Base-by-base conservation (phyloP, 148 eudicot genomes). In the Amaranthus hypochondriacus region DNA sequence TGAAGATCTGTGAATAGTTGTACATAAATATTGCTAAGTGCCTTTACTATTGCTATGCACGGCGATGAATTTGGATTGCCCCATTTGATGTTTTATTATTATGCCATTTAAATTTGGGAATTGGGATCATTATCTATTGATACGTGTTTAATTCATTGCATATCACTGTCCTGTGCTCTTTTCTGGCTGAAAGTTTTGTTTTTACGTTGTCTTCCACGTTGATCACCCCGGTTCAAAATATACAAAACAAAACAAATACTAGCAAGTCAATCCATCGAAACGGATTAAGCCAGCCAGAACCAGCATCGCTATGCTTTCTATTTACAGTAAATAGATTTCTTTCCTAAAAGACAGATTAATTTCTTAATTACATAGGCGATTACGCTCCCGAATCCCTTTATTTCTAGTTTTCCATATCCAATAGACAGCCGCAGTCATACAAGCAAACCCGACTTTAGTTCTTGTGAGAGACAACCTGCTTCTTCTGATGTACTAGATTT, bases 1-100 rank as follows among this genome's bases (percentile, higher is more conserved):
- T 43, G 72, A 49, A 46, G 14, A 56, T 78, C 21, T 75, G 39
- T 74, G 53, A 63, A 52, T 48, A 62, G 6, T 39, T 80, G 78
- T 72, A 72, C 15, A 80, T 66, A 53, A 51, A 78, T 0, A 21
- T 60, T 51, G 51, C 46, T 42, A 46, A 28, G 39, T 28, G 39
- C 39, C n/a, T 47, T 6, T 59, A 61, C 47, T 54, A 68, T 5
- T 28, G 48, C 39, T 15, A 15, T 53, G 49, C 63, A 52, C 75
- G 64, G 14, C 51, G 53, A 75, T 75, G 71, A 57, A 62, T 11
- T 76, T 62, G 57, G 39, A 69, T 53, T 46, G 4, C 4, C 39
- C 21, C 58, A 13, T 14, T 60, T 51, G 64, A 48, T 56, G 58
- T 60, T 51, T 67, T 44, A 8, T 6, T 51, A 14, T 5, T 43